Evolutionary conservation across 768 basidiomycete genomes (phyloP).

Genomic region (Boletus rex-veris): DNA sequence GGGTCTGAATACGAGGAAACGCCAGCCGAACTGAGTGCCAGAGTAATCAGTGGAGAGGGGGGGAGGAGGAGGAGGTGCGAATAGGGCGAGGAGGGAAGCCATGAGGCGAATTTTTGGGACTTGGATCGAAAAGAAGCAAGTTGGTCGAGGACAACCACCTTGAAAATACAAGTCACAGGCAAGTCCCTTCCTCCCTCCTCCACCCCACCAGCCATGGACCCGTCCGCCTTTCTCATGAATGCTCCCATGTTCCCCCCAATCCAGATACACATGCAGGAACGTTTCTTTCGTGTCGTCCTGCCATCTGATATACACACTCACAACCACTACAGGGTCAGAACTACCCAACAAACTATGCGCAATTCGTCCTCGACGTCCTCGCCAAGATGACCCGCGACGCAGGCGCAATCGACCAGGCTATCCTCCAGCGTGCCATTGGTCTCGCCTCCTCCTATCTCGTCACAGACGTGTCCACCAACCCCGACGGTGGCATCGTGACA

Average conservation of each 20-base stretch:
- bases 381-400: conserved; percentile 46
- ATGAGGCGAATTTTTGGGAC: background rate
- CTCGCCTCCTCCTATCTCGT: conserved; percentile 78
- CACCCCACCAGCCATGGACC: conserved; percentile 22
- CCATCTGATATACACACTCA: background rate
- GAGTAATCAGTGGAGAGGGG: conserved; percentile 53
- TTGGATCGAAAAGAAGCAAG: background rate
- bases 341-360: conserved; percentile 55
- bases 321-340: conserved; percentile 26
- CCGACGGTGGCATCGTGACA: conserved; percentile 49
- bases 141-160: conserved; percentile 7
- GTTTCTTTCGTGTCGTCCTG: conserved; percentile 3
- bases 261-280: conserved; percentile 31
- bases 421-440: conserved; percentile 60
- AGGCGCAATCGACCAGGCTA: conserved; percentile 53
- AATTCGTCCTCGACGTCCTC: conserved; percentile 56
- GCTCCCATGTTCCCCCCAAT: conserved; percentile 21
- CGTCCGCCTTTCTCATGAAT: conserved; percentile 15
- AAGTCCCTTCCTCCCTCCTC: conserved; percentile 4
- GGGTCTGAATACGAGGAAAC: conserved; percentile 75
- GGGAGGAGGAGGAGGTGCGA: conserved; percentile 8
- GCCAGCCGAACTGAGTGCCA: conserved; percentile 73
- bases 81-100: conserved; percentile 19
- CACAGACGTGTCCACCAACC: conserved; percentile 65
- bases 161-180: conserved; percentile 12